Evolutionary conservation across 2,329 filamentous ascomycete species (phyloP), one percentile per base, ranked within the genome.

Genomic region (Lasiodiplodia hormozganensis): DNA sequence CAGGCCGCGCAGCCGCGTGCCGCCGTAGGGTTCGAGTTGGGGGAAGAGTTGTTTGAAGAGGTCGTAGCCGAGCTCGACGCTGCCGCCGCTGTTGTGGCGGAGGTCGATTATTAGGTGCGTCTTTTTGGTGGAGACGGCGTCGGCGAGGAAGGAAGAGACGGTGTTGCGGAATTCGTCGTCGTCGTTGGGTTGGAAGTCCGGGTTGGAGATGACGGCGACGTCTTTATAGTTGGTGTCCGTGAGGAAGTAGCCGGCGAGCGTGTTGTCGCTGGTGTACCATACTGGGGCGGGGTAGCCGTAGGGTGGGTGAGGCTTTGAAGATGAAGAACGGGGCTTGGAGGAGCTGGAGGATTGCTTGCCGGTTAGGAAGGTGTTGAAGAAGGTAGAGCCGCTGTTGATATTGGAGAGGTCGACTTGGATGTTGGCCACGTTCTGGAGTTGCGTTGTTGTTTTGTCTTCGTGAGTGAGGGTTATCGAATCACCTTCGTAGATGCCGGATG

Each of bases 91-190:
- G 71, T 92, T 92, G 2, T 80, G 82, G 4, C 86, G 84, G 7
- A 92, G 74, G 70, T 92, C 90, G 69, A 92, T 85, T 36, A 92
- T 82, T 5, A 92, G 80, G 74, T 87, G 89, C n/a, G 81, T 86
- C 74, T 88, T 89, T 2, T 83, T 81, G 2, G 80, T 79, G 2
- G 75, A 70, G 52, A 83, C 82, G 14, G 83, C 83, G 51, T 80
- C 77, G 0, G 80, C 76, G 18, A 89, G 79, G 71, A 89, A 85
- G 8, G 78, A 69, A 8, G 81, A 73, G 68, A 83, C 77, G 0
- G 77, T 72, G 62, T 78, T 73, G 64, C 81, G 79, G 68, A 82
- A 85, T 4, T 75, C 73, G 67, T 76, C 73, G 2, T 72, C 71
- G 40, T 56, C 69, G 12, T 74, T 73, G 2, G 74, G 73, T 2